Percentiles rank a stretch among this genome's conserved stretches.
Conservation (phyloP, 176 grass and related monocot species). For the Eleusine coracana region DNA sequence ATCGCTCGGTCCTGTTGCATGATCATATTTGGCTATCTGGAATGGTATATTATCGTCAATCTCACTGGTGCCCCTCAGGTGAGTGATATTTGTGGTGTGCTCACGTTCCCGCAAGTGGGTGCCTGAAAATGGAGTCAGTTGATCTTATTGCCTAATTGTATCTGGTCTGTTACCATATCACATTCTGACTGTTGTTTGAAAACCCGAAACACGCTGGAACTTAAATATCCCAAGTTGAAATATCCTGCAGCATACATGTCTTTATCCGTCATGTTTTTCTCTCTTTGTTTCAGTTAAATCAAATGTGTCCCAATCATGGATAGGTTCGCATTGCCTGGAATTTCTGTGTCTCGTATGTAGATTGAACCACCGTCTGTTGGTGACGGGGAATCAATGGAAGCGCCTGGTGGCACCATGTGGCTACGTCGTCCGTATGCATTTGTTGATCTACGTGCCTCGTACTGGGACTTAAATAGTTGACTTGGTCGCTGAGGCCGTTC, state of each 20-base stretch:
- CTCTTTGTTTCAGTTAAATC: too few species aligned
- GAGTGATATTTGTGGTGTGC: too few species aligned
- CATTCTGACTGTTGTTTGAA: neutral
- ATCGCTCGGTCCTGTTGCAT: neutral
- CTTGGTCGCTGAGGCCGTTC: neutral
- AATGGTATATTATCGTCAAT: neutral
- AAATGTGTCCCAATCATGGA: too few species aligned
- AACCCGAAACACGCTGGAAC: neutral
- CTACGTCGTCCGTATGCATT: too few species aligned
- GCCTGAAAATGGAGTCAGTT: neutral
- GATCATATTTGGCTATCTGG: neutral
- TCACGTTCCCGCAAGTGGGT: neutral
- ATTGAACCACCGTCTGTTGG: neutral
- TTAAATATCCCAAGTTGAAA: neutral
- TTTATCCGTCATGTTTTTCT: too few species aligned
- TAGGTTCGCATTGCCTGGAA: too few species aligned
- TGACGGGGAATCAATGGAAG: too few species aligned
- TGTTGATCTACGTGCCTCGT: neutral
- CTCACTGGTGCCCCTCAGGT: neutral
- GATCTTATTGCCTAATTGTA: neutral
- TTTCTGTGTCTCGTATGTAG: too few species aligned
- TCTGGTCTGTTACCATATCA: too few species aligned
- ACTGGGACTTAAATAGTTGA: neutral
- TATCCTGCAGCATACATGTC: too few species aligned
- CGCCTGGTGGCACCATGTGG: too few species aligned